Evolutionary conservation across 257 asterid genomes (phyloP).

Genomic region (Nicotiana tabacum): DNA sequence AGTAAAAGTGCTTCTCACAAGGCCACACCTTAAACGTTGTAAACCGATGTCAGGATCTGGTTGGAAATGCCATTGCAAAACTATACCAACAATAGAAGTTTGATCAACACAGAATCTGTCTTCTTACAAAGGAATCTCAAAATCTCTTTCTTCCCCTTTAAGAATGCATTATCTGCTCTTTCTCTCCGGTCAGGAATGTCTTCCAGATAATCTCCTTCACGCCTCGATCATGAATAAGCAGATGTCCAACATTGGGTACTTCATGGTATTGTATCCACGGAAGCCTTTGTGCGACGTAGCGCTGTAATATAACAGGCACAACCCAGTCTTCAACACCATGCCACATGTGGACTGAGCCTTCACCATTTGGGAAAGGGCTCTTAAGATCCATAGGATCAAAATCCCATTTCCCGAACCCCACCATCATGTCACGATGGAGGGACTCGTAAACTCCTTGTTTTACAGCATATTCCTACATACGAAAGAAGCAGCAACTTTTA

Average conservation of each 20-base stretch:
- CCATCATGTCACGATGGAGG: constrained; percentile 40
- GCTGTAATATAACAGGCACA: constrained; percentile 43
- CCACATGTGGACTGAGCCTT: constrained; percentile 49
- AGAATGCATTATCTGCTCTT: constrained; percentile 6
- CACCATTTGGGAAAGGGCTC: constrained; percentile 26
- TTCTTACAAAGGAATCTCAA: neutral
- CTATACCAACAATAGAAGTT: too few relatives aligned
- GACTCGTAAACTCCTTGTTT: constrained; percentile 46
- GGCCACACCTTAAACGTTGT: too few relatives aligned
- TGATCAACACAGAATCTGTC: neutral
- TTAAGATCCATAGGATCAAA: constrained; percentile 46
- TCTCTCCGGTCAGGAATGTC: constrained; percentile 31
- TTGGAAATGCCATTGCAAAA: too few relatives aligned
- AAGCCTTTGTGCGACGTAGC: constrained; percentile 35
- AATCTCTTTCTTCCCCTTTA: neutral
- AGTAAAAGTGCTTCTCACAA: too few relatives aligned
- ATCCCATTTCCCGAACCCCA: constrained; percentile 49
- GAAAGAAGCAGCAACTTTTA: constrained; percentile 13
- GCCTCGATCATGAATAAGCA: constrained; percentile 11
- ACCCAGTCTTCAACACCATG: constrained; percentile 46
- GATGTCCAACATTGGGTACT: constrained; percentile 4
- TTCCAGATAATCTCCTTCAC: constrained; percentile 35
- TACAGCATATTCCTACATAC: constrained; percentile 32
- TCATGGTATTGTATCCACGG: constrained; percentile 31
- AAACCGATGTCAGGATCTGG: too few relatives aligned